These are phyloP conservation scores for Alternaria atra DNA, from an alignment of 2,329 filamentous ascomycete species.

Conservation along the genomic window DNA sequence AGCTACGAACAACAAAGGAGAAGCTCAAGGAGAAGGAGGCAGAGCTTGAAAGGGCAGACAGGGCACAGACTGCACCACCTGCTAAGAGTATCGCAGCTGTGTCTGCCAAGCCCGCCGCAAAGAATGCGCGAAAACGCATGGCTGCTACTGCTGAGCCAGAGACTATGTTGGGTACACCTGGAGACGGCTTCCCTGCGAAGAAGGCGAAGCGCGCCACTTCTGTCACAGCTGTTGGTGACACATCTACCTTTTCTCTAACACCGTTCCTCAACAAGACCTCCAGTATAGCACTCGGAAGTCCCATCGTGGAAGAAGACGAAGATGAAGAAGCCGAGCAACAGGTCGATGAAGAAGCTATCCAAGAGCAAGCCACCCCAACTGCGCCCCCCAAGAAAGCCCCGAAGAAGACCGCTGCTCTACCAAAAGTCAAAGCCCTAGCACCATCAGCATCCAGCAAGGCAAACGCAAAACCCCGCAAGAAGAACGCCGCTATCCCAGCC, in stretches of 20 bases:
- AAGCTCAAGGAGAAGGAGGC: constrained; percentile 73
- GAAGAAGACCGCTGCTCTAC: constrained; percentile 37
- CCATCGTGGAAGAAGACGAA: constrained; percentile 48
- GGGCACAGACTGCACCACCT: constrained; percentile 52
- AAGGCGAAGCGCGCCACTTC: constrained; percentile 61
- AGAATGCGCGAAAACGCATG: constrained; percentile 54
- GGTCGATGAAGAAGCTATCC: constrained; percentile 30
- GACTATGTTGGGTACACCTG: constrained; percentile 59
- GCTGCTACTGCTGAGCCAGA: constrained; percentile 58
- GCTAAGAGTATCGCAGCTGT: constrained; percentile 40
- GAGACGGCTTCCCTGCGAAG: constrained; percentile 57
- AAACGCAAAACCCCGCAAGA: constrained; percentile 56
- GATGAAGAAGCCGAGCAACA: constrained; percentile 25
- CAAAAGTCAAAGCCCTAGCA: constrained; percentile 55
- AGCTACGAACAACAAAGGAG: constrained; percentile 74
- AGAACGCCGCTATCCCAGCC: constrained; percentile 42
- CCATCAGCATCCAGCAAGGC: constrained; percentile 56
- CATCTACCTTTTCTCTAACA: constrained; percentile 92
- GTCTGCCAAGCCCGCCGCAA: constrained; percentile 47
- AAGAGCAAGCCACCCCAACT: constrained; percentile 42
- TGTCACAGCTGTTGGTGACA: constrained; percentile 73
- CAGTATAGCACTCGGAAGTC: constrained; percentile 61
- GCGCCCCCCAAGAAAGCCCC: constrained; percentile 40
- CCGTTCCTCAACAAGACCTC: constrained; percentile 85
- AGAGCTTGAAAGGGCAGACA: constrained; percentile 57